Percentiles rank a stretch among this genome's conserved stretches.
Evolutionary conservation across 1,284 basidiomycete genomes (phyloP).

Genomic region (Somion occarium): DNA sequence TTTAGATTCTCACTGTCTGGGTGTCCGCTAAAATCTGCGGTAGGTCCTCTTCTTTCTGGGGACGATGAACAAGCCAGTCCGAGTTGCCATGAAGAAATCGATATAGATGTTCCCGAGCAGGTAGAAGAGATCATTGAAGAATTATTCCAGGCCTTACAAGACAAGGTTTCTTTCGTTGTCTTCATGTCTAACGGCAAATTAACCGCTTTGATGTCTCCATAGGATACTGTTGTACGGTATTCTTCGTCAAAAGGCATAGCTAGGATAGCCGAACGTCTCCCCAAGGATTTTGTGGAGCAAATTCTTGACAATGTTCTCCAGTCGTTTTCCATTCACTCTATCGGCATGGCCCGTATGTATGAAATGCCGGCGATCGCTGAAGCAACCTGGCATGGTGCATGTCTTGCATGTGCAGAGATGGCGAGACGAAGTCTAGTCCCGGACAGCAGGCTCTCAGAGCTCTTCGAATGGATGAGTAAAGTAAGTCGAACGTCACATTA

Average conservation of each 20-base stretch:
- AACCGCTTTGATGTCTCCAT: conserved; percentile 5
- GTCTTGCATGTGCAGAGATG: conserved; percentile 89
- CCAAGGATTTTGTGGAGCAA: conserved; percentile 71
- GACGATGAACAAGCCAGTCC: conserved; percentile 12
- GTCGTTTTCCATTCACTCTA: conserved; percentile 63
- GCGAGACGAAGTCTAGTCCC: conserved; percentile 76
- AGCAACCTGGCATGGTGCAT: conserved; percentile 92
- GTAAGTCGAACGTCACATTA: conserved; percentile 33
- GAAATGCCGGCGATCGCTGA: conserved; percentile 78
- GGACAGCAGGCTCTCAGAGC: conserved; percentile 49
- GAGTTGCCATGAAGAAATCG: conserved; percentile 31
- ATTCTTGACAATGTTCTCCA: conserved; percentile 77
- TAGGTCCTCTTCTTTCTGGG: conserved; percentile 16
- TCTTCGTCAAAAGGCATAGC: conserved; percentile 93
- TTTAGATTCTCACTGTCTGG: conserved; percentile 3
- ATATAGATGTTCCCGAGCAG: conserved; percentile 76
- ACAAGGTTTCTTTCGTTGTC: conserved; percentile 54
- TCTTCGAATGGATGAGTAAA: conserved; percentile 78
- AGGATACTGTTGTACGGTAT: conserved; percentile 96
- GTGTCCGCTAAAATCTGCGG: not conserved
- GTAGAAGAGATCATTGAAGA: conserved; percentile 76
- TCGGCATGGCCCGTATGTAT: conserved; percentile 54
- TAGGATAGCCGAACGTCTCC: conserved; percentile 79
- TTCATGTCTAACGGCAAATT: not conserved
- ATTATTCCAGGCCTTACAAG: conserved; percentile 74